Conservation (phyloP, 2,329 filamentous ascomycete species). For the Emergomyces pasteurianus region DNA sequence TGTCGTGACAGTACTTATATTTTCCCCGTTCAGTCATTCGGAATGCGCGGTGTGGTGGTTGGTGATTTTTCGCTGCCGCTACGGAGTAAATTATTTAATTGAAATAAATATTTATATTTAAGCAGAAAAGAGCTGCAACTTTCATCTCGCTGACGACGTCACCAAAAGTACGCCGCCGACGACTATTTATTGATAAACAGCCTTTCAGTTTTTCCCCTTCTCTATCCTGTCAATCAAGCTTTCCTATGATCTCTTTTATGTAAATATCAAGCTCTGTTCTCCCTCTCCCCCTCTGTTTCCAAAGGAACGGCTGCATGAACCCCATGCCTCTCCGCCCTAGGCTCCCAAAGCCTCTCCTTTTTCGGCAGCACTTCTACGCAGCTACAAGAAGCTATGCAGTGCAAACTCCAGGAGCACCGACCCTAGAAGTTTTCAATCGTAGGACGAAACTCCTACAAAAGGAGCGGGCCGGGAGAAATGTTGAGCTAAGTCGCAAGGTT, state of each 20-base stretch:
- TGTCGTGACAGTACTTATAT: not conserved
- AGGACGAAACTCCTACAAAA: conserved; percentile 82
- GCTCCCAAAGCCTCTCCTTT: conserved; percentile 9
- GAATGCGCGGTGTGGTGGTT: not conserved
- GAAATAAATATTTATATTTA: too few relatives aligned
- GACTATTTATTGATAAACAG: not conserved
- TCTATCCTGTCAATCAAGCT: not conserved
- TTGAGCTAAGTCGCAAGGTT: conserved; percentile 60
- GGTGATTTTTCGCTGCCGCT: not conserved
- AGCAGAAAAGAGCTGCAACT: not conserved
- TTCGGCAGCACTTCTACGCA: conserved; percentile 8
- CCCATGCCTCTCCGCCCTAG: conserved; percentile 18
- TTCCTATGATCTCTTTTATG: not conserved
- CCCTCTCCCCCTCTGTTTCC: not conserved
- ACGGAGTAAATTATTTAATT: too few relatives aligned
- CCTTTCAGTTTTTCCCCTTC: not conserved
- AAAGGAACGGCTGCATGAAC: not conserved
- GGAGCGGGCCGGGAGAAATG: conserved; percentile 64
- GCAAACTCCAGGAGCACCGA: conserved; percentile 62
- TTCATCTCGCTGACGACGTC: not conserved
- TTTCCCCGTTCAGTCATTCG: not conserved
- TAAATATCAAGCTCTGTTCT: not conserved
- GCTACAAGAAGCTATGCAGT: conserved; percentile 55
- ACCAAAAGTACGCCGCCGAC: not conserved
- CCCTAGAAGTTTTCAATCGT: conserved; percentile 83